phyloP scores from a whole-genome alignment of 2,329 filamentous ascomycete genomes.

The Colletotrichum tropicale region DNA sequence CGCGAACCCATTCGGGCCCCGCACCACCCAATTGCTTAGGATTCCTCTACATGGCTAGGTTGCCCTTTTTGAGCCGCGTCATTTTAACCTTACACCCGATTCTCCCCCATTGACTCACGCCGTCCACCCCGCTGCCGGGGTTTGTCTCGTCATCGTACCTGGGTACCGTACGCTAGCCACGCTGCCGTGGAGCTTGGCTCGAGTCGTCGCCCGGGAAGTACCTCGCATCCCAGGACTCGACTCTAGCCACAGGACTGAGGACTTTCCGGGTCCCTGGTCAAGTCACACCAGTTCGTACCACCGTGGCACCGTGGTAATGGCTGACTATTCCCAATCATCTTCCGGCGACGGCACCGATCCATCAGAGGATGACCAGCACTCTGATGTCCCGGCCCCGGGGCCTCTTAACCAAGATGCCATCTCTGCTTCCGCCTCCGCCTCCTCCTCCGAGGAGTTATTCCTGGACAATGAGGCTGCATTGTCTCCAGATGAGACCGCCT shows the following conservation, averaged over 20 bases:
- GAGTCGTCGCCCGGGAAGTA: neutral
- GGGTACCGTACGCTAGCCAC: neutral
- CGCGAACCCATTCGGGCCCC: neutral
- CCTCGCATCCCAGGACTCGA: neutral
- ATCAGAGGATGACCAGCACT: neutral
- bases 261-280: neutral
- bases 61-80: constrained; percentile 13
- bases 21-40: neutral
- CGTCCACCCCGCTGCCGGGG: neutral
- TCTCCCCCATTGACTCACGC: constrained; percentile 8
- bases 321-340: neutral
- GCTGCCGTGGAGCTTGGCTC: neutral
- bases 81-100: neutral
- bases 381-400: neutral
- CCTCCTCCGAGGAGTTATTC: neutral
- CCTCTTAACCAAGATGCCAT: constrained; percentile 1
- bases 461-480: constrained; percentile 9
- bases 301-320: neutral
- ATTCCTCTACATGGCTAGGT: neutral
- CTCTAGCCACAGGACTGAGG: neutral
- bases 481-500: neutral
- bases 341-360: neutral
- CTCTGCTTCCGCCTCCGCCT: neutral
- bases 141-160: neutral
- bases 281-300: neutral